These are phyloP conservation scores for Plasmopara viticola DNA, from an alignment of 352 stramenopile species.

Conservation along the genomic window DNA sequence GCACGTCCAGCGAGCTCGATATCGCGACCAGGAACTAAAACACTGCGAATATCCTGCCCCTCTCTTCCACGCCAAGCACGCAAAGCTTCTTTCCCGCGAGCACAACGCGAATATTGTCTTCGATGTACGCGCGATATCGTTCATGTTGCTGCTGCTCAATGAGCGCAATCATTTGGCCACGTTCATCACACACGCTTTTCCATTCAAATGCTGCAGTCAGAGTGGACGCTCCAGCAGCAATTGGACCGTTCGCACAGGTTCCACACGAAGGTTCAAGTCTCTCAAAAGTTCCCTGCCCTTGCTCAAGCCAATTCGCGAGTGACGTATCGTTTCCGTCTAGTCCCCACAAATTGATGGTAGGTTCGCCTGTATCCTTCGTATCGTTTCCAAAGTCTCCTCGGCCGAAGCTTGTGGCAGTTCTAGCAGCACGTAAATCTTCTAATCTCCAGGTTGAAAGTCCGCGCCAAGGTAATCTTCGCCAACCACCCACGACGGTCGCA, in stretches of 20 bases:
- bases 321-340: neutral
- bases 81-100: too few relatives aligned
- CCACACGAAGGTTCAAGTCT: neutral
- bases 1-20: too few relatives aligned
- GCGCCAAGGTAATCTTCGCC: too few relatives aligned
- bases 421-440: too few relatives aligned
- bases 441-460: too few relatives aligned
- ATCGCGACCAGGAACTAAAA: too few relatives aligned
- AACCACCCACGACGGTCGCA: too few relatives aligned
- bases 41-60: too few relatives aligned
- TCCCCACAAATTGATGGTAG: neutral
- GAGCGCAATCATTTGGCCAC: neutral
- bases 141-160: conserved; percentile 26
- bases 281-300: neutral
- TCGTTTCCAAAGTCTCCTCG: neutral
- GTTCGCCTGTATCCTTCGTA: neutral
- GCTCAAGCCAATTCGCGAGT: neutral
- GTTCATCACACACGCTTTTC: neutral
- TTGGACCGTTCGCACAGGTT: conserved; percentile 1
- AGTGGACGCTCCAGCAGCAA: neutral
- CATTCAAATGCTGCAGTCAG: neutral
- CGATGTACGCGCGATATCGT: conserved; percentile 27
- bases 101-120: conserved; percentile 23
- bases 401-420: too few relatives aligned
- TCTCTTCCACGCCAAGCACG: too few relatives aligned